Percentiles rank a stretch among this genome's conserved stretches.
These are phyloP conservation scores for Ogataea hybrid DNA, from an alignment of 1,139 yeast species.

Conservation along the genomic window DNA sequence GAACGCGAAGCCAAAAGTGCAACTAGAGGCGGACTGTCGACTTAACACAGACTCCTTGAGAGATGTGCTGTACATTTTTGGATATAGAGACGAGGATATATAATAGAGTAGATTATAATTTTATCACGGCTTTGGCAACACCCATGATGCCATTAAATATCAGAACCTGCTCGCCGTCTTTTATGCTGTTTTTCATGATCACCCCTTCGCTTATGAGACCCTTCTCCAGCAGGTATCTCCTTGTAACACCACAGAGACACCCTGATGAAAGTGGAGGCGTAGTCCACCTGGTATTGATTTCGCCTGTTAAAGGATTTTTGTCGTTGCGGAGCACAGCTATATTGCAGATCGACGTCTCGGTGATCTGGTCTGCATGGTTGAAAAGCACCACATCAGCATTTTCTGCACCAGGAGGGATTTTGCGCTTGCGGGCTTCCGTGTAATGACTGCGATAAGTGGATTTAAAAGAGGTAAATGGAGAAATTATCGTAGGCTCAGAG, in stretches of 20 bases:
- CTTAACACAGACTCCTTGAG: slow-evolving; percentile 67
- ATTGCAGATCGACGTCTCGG: slow-evolving; percentile 86
- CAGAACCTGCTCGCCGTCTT: slow-evolving; percentile 63
- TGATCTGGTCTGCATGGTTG: slow-evolving; percentile 58
- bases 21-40: slow-evolving; percentile 73
- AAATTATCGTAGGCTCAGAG: slow-evolving; percentile 46
- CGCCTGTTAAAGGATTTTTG: slow-evolving; percentile 27
- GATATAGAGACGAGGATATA: slow-evolving; percentile 64
- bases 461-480: slow-evolving; percentile 86
- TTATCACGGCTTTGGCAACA: slow-evolving; percentile 55
- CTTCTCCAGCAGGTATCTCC: slow-evolving; percentile 61
- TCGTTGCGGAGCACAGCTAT: slow-evolving; percentile 57
- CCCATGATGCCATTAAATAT: slow-evolving; percentile 86
- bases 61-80: slow-evolving; percentile 79
- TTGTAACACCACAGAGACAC: slow-evolving; percentile 80
- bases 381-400: slow-evolving; percentile 70
- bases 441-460: slow-evolving; percentile 74
- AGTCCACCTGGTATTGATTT: slow-evolving; percentile 53
- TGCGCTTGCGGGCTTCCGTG: slow-evolving; percentile 54
- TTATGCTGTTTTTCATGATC: slow-evolving; percentile 44
- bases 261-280: slow-evolving; percentile 81
- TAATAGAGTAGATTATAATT: slow-evolving; percentile 27
- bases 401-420: slow-evolving; percentile 13
- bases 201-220: slow-evolving; percentile 54
- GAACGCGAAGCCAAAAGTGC: slow-evolving; percentile 96